Conservation (phyloP, 495 filamentous ascomycete genomes). For the Mycothermus thermophilus region DNA sequence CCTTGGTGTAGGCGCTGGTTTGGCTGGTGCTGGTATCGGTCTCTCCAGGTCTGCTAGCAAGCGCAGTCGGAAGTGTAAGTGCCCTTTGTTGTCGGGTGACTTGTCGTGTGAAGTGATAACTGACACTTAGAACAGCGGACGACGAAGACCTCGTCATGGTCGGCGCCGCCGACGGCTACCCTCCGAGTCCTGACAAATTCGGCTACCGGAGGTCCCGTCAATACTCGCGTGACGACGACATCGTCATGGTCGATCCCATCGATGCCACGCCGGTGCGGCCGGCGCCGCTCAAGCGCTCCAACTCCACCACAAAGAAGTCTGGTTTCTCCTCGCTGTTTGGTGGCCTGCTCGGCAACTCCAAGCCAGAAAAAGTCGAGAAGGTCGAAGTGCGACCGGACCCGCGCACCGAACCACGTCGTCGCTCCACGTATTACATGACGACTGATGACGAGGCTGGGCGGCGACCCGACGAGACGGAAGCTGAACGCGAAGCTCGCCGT, state of each 20-base stretch:
- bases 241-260: conserved; percentile 21
- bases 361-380: no score
- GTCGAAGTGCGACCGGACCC: conserved; percentile 6
- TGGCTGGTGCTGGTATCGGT: conserved; percentile 5
- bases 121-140: conserved; percentile 25
- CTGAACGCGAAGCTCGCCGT: conserved; percentile 40
- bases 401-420: conserved; percentile 30
- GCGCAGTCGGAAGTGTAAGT: conserved; percentile 24
- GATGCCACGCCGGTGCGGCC: conserved; percentile 18
- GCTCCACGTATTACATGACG: conserved; percentile 27
- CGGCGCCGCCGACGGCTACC: conserved; percentile 24
- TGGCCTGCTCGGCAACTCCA: conserved; percentile 25
- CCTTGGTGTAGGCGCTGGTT: conserved; percentile 27
- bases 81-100: conserved; percentile 10
- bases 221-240: conserved; percentile 28
- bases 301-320: conserved; percentile 21
- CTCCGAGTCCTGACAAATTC: conserved; percentile 29
- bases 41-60: conserved; percentile 22
- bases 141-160: conserved; percentile 36
- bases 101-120: no score
- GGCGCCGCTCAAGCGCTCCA: conserved; percentile 28
- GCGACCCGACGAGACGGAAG: conserved; percentile 21
- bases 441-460: conserved; percentile 28
- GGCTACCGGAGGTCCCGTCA: conserved; percentile 31
- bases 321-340: conserved; percentile 31